Evolutionary conservation across 768 basidiomycete genomes (phyloP).

Genomic region (Suillus alpinus): DNA sequence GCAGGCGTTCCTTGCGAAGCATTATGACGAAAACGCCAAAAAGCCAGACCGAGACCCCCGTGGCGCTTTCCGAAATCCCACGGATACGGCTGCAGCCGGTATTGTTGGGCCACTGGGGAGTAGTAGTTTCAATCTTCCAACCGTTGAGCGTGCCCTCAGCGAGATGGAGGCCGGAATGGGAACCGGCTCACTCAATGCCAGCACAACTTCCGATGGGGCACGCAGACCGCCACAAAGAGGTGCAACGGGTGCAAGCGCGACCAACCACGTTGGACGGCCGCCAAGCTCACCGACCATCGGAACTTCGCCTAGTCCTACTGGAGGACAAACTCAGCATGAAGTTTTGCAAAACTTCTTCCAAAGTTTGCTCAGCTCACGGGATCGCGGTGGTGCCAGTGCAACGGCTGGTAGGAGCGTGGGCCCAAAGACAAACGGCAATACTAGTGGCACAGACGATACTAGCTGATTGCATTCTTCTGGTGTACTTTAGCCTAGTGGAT

Average conservation of each 20-base stretch:
- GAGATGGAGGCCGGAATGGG: slow-evolving; percentile 77
- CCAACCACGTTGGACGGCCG: slow-evolving; percentile 29
- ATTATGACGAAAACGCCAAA: slow-evolving; percentile 90
- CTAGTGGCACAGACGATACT: slow-evolving; percentile 36
- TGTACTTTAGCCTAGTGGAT: background rate
- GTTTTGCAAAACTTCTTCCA: slow-evolving; percentile 89
- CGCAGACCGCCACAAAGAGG: slow-evolving; percentile 31
- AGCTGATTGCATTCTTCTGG: slow-evolving; percentile 18
- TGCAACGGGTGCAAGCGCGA: slow-evolving; percentile 33
- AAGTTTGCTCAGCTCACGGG: slow-evolving; percentile 70
- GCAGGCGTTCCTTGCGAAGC: slow-evolving; percentile 85
- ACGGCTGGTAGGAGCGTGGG: slow-evolving; percentile 21
- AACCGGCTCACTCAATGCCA: slow-evolving; percentile 32
- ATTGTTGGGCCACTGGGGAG: slow-evolving; percentile 93
- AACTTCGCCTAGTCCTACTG: slow-evolving; percentile 42
- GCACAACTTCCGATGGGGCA: slow-evolving; percentile 33
- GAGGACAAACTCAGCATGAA: slow-evolving; percentile 73
- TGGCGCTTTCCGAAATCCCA: slow-evolving; percentile 77
- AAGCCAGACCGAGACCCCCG: slow-evolving; percentile 90
- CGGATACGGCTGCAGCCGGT: slow-evolving; percentile 58
- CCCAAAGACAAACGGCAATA: slow-evolving; percentile 35
- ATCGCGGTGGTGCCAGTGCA: slow-evolving; percentile 41
- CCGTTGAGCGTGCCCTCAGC: slow-evolving; percentile 80
- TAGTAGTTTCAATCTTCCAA: slow-evolving; percentile 81
- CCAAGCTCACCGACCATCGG: slow-evolving; percentile 40